These are phyloP conservation scores for Rhizophora apiculata DNA, from an alignment of 345 rosid genomes.

Conservation along the genomic window DNA sequence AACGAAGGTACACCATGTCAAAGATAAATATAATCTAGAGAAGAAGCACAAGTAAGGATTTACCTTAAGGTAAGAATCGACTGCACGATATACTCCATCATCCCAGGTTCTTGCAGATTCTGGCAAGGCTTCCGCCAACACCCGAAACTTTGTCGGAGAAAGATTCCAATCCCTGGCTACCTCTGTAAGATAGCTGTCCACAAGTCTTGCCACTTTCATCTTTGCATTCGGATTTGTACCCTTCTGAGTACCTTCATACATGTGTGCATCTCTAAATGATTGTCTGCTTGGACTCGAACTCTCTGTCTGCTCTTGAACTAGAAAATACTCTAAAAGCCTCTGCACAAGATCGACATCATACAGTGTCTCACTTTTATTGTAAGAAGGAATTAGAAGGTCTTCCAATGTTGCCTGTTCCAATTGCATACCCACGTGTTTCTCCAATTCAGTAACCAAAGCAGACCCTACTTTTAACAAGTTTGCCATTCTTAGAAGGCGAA, in stretches of 20 bases:
- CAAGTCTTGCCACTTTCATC: conserved; percentile 95
- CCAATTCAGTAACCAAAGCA: conserved; percentile 83
- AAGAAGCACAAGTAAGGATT: background rate
- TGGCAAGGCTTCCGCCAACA: conserved; percentile 91
- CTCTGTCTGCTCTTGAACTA: conserved; percentile 86
- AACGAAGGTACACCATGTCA: too few species aligned
- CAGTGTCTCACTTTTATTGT: conserved; percentile 58
- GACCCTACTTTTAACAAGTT: conserved; percentile 86
- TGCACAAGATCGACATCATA: conserved; percentile 93
- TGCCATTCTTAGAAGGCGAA: conserved; percentile 72
- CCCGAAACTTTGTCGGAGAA: conserved; percentile 83
- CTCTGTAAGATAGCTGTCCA: conserved; percentile 94
- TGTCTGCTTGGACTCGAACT: conserved; percentile 68
- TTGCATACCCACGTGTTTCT: conserved; percentile 95
- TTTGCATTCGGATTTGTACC: conserved; percentile 61
- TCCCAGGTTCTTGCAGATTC: conserved; percentile 96
- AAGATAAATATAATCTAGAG: background rate
- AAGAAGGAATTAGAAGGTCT: conserved; percentile 78
- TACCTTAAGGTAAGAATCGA: conserved; percentile 80
- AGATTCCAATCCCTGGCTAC: conserved; percentile 92
- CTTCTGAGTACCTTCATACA: conserved; percentile 46
- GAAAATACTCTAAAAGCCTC: conserved; percentile 89
- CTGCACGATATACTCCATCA: conserved; percentile 94
- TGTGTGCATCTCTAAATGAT: conserved; percentile 56
- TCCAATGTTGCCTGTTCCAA: conserved; percentile 86